Evolutionary conservation across 129 eudicot species (phyloP).

Genomic region (carrot (Daucus carota)): DNA sequence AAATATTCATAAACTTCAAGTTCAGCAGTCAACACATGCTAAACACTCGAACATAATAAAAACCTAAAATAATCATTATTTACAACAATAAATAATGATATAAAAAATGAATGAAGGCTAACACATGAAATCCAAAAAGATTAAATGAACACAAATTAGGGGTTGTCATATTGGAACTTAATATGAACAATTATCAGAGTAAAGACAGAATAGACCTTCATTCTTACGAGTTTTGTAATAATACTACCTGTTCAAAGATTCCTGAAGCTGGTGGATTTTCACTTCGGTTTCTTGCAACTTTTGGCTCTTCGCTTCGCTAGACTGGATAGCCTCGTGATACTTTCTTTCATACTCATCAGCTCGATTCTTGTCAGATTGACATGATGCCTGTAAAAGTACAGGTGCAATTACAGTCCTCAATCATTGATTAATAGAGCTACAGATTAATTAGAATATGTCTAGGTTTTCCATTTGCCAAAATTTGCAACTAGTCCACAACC

Average conservation of each 20-base stretch:
- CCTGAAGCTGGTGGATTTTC: constrained; percentile 78
- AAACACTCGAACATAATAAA: background rate
- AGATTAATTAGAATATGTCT: background rate
- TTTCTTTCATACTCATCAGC: constrained; percentile 76
- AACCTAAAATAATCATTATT: background rate
- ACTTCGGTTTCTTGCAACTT: constrained; percentile 85
- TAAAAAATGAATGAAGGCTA: background rate
- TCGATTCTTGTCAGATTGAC: constrained; percentile 69
- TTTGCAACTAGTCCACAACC: background rate
- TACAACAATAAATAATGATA: background rate
- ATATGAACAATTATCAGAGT: background rate
- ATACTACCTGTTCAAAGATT: constrained; percentile 72
- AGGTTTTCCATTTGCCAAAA: background rate
- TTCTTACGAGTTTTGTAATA: constrained; percentile 13
- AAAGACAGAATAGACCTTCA: background rate
- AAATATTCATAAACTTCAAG: background rate
- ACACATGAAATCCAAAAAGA: background rate
- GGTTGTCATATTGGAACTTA: background rate
- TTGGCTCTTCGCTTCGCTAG: constrained; percentile 56
- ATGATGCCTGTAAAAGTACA: constrained; percentile 36
- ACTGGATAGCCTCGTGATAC: constrained; percentile 50
- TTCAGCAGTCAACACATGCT: background rate
- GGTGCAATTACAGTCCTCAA: background rate
- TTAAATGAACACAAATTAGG: background rate
- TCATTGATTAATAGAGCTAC: background rate